phyloP scores from a whole-genome alignment of 2,329 filamentous ascomycete species.

The Byssochlamys sp. region DNA sequence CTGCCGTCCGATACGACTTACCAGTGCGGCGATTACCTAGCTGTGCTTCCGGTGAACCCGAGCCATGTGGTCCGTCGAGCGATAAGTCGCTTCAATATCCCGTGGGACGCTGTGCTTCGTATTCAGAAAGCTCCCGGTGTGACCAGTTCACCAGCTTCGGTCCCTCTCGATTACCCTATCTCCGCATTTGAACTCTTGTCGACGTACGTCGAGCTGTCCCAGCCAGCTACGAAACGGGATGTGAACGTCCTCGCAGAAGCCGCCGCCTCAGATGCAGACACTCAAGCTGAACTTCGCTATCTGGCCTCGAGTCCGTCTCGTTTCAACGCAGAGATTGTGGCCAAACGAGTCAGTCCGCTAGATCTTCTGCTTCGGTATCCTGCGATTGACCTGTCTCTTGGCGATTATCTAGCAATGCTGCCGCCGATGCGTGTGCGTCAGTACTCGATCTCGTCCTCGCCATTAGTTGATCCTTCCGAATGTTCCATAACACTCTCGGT shows the following conservation, averaged over 20 bases:
- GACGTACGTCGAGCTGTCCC: slow-evolving; percentile 63
- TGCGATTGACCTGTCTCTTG: slow-evolving; percentile 52
- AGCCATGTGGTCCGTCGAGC: slow-evolving; percentile 52
- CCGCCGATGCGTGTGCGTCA: slow-evolving; percentile 70
- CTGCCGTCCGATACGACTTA: slow-evolving; percentile 59
- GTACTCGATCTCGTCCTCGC: slow-evolving; percentile 71
- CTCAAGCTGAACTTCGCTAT: slow-evolving; percentile 32
- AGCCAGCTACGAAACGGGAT: slow-evolving; percentile 61
- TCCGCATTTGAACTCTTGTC: slow-evolving; percentile 56
- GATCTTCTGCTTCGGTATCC: slow-evolving; percentile 60
- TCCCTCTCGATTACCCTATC: slow-evolving; percentile 49
- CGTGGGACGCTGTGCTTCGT: slow-evolving; percentile 59
- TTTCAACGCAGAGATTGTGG: slow-evolving; percentile 41
- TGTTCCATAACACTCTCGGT: slow-evolving; percentile 61
- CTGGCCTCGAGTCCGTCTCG: slow-evolving; percentile 20
- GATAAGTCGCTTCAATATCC: slow-evolving; percentile 54
- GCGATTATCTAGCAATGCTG: slow-evolving; percentile 60
- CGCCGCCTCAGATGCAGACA: slow-evolving; percentile 39
- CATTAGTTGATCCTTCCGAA: slow-evolving; percentile 47
- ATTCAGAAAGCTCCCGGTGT: slow-evolving; percentile 47
- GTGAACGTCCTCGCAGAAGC: slow-evolving; percentile 38
- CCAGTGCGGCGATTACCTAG: slow-evolving; percentile 65
- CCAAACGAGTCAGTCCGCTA: slow-evolving; percentile 48
- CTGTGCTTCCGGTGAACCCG: slow-evolving; percentile 62
- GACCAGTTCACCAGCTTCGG: slow-evolving; percentile 19